Evolutionary conservation across 805 yeast species (phyloP).

Genomic region (Candida suzukii): DNA sequence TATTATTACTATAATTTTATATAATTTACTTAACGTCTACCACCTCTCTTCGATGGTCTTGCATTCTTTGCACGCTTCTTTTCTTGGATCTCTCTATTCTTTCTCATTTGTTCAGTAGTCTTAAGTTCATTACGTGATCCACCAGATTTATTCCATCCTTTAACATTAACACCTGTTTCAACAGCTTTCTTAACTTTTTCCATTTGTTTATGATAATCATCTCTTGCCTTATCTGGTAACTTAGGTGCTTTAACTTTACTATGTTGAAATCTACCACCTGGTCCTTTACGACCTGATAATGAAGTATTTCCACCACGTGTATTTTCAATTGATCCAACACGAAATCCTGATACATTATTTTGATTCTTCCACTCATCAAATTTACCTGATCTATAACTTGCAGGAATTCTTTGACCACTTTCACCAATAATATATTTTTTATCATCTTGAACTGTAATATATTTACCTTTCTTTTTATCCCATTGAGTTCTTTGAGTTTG

Average conservation of each 20-base stretch:
- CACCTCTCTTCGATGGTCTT: conserved; percentile 49
- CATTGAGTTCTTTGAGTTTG: conserved; percentile 71
- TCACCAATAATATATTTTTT: conserved; percentile 90
- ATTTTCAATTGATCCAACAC: conserved; percentile 49
- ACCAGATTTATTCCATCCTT: conserved; percentile 49
- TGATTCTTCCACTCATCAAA: conserved; percentile 87
- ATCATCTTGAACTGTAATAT: conserved; percentile 75
- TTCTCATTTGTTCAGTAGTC: conserved; percentile 70
- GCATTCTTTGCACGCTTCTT: conserved; percentile 79
- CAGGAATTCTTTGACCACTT: conserved; percentile 88
- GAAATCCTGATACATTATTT: conserved; percentile 44
- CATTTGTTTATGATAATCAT: conserved; percentile 77
- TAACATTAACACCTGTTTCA: conserved; percentile 65
- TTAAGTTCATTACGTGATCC: conserved; percentile 52
- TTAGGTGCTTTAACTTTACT: conserved; percentile 73
- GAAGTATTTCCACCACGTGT: conserved; percentile 13
- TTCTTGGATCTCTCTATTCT: conserved; percentile 62
- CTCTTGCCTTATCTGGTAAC: conserved; percentile 85
- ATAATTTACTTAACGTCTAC: not conserved
- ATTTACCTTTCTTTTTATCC: conserved; percentile 92
- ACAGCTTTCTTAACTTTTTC: conserved; percentile 74
- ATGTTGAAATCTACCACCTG: conserved; percentile 60
- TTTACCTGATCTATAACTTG: conserved; percentile 83
- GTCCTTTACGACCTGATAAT: conserved; percentile 12
- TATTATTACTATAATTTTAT: no score